These are phyloP conservation scores for Alloascoidea hylecoeti DNA, from an alignment of 805 yeast species.

Conservation along the genomic window DNA sequence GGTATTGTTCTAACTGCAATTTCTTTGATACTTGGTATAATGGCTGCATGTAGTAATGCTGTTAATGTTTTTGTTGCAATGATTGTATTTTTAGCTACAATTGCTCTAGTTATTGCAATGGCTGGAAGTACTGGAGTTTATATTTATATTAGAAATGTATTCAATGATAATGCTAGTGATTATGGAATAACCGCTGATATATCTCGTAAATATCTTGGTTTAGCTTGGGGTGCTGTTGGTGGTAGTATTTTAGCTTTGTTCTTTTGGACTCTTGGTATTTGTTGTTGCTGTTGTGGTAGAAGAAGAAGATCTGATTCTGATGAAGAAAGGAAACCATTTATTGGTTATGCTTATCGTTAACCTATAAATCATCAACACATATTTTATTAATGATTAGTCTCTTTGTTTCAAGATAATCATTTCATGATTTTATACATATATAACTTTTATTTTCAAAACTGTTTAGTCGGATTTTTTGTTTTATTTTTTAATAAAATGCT, in stretches of 20 bases:
- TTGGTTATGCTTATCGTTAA: constrained; percentile 12
- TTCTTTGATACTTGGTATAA: constrained; percentile 26
- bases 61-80: constrained; percentile 23
- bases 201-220: constrained; percentile 35
- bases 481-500: too few species aligned
- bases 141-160: constrained; percentile 28
- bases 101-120: constrained; percentile 24
- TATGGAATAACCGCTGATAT: constrained; percentile 45
- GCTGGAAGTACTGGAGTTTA: constrained; percentile 55
- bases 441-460: too few species aligned
- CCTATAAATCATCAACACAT: too few species aligned
- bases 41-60: constrained; percentile 29
- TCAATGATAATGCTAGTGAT: constrained; percentile 30
- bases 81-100: constrained; percentile 20
- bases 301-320: constrained; percentile 4
- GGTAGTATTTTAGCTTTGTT: constrained; percentile 27
- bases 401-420: constrained; percentile 1
- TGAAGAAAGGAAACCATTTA: constrained; percentile 15
- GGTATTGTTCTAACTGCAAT: constrained; percentile 30
- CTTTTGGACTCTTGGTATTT: constrained; percentile 25
- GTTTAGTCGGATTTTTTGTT: too few species aligned
- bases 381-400: neutral
- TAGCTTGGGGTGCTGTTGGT: constrained; percentile 50
- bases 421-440: too few species aligned
- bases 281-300: constrained; percentile 22